phyloP scores from a whole-genome alignment of 2,329 filamentous ascomycete species.

The Diplodia seriata region DNA sequence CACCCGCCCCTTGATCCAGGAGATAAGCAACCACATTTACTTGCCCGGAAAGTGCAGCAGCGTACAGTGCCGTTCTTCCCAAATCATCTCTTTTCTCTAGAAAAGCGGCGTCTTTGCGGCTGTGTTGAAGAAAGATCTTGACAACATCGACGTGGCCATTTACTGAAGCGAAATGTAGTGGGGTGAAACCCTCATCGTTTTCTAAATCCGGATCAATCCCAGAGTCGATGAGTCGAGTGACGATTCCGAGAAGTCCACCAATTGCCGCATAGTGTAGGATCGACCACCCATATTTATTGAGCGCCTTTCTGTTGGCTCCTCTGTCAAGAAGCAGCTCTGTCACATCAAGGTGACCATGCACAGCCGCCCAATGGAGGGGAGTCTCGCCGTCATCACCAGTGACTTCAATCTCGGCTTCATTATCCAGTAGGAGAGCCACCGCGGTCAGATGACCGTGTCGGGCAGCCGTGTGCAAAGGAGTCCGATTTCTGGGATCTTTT shows the following conservation, averaged over 20 bases:
- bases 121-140: not conserved
- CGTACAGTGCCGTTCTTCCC: not conserved
- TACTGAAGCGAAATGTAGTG: not conserved
- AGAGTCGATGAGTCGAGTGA: not conserved
- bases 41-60: not conserved
- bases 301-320: not conserved
- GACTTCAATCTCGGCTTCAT: not conserved
- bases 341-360: not conserved
- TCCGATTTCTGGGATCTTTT: not conserved
- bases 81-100: no score
- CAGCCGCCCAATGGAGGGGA: not conserved
- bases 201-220: not conserved
- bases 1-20: no score
- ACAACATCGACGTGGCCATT: not conserved
- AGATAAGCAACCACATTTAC: not conserved
- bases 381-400: not conserved
- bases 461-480: not conserved
- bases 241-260: not conserved
- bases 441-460: rapidly evolving
- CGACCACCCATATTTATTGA: not conserved
- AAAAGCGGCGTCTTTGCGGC: not conserved
- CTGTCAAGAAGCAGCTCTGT: not conserved
- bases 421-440: not conserved
- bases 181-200: not conserved
- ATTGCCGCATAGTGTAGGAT: not conserved